These are phyloP conservation scores for Panus rudis DNA, from an alignment of 768 basidiomycete species.

Conservation along the genomic window DNA sequence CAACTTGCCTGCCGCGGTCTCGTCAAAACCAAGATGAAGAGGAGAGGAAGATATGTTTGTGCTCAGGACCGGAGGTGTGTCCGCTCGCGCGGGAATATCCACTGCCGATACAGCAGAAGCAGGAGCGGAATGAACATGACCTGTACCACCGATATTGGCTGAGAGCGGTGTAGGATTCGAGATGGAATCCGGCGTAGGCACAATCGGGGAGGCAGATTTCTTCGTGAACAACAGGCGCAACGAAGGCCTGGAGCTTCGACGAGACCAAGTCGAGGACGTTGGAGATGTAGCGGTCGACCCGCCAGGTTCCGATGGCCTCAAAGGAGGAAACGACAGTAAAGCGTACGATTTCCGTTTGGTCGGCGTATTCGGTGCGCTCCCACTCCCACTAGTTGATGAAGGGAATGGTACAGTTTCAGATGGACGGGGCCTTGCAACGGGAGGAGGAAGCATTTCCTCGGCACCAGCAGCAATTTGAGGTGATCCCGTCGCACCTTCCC, in stretches of 20 bases:
- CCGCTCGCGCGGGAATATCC: constrained; percentile 4
- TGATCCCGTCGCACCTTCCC: no score
- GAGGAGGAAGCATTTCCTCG: no score
- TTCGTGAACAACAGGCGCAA: constrained; percentile 63
- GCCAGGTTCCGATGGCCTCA: constrained; percentile 16
- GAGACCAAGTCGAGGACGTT: constrained; percentile 26
- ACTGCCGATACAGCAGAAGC: background rate
- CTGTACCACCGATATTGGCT: background rate
- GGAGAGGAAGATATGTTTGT: constrained; percentile 22
- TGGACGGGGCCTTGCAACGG: constrained; percentile 6
- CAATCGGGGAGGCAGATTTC: constrained; percentile 48
- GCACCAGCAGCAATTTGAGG: no score
- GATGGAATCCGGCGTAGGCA: constrained; percentile 3
- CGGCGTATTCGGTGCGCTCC: constrained; percentile 23
- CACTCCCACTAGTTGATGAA: constrained; percentile 20
- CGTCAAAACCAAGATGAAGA: constrained; percentile 17
- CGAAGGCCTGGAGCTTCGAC: constrained; percentile 58
- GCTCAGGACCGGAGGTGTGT: constrained; percentile 18
- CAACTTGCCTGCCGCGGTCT: background rate
- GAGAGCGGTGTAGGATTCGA: background rate
- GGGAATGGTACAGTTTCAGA: constrained; percentile 36
- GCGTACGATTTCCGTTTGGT: constrained; percentile 31
- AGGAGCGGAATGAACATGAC: background rate
- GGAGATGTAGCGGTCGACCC: constrained; percentile 20
- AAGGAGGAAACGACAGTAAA: constrained; percentile 23